These are phyloP conservation scores for Penicillium hesseltinei DNA, from an alignment of 2,329 filamentous ascomycete species.

Conservation along the genomic window DNA sequence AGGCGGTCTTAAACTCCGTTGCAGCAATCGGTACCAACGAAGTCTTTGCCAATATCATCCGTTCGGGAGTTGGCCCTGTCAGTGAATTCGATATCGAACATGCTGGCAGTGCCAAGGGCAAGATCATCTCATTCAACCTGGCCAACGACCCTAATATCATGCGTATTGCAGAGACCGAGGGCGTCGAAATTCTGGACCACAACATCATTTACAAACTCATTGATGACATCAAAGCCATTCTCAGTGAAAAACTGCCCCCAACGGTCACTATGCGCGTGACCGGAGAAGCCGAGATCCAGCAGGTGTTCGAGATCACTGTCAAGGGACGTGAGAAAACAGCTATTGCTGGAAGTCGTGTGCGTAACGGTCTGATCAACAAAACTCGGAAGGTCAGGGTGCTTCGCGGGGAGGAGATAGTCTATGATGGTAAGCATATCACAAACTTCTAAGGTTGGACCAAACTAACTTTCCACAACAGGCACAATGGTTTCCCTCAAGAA, in stretches of 20 bases:
- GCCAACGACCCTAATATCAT: slow-evolving; percentile 65
- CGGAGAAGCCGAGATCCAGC: slow-evolving; percentile 82
- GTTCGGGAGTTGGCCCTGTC: slow-evolving; percentile 73
- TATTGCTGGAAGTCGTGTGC: slow-evolving; percentile 83
- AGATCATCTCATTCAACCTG: slow-evolving; percentile 85
- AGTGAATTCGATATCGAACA: slow-evolving; percentile 87
- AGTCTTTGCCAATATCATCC: slow-evolving; percentile 72
- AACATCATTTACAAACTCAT: slow-evolving; percentile 61
- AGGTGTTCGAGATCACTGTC: slow-evolving; percentile 80
- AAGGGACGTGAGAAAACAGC: slow-evolving; percentile 68
- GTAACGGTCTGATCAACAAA: slow-evolving; percentile 71
- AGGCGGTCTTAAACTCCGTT: slow-evolving; percentile 79
- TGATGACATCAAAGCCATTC: slow-evolving; percentile 51
- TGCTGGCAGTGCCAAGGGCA: slow-evolving; percentile 70
- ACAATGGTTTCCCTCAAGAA: slow-evolving; percentile 79
- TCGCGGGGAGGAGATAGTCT: slow-evolving; percentile 67
- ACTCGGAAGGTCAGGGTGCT: slow-evolving; percentile 68
- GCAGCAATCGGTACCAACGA: slow-evolving; percentile 80
- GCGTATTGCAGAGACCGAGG: slow-evolving; percentile 65
- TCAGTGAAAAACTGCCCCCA: slow-evolving; percentile 69
- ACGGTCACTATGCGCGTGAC: slow-evolving; percentile 67
- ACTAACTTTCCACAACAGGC: slow-evolving; percentile 52
- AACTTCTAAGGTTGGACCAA: background rate
- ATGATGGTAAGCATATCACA: slow-evolving; percentile 66
- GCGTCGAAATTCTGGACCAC: slow-evolving; percentile 77